Base-by-base conservation (phyloP, 805 yeast species). In the Lachancea lanzarotensis region DNA sequence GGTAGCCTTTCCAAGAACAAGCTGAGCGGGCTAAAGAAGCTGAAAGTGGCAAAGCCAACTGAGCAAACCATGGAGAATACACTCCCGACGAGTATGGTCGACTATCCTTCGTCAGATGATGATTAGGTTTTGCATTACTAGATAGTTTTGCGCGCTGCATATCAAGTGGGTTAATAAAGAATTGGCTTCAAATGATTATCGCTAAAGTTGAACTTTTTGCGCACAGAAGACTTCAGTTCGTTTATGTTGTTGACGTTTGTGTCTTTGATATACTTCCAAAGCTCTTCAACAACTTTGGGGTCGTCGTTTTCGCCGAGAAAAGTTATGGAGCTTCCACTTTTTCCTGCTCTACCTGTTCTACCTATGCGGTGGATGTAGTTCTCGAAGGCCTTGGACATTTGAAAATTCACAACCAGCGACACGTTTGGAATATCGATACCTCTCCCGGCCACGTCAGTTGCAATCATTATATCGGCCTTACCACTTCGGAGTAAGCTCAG, bases 291-390 rank as follows among this genome's bases (percentile, higher is more conserved):
- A 1, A 79, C 66, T 1, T 68, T 74, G 12, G 66, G 62, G 40
- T 66, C 68, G 53, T 84, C 90, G 3, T 72, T 72, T 11, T 73
- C 73, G 44, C 76, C 78, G 50, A 89, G 62, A 51, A 86, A 84
- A 0, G 96, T 84, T 11, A 81, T 69, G 3, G 96, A 83, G 9
- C 75, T 70, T 37, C 98, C 98, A 5, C 60, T 60, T 38, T 76
- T 78, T 0, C 97, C 98, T 0, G 96, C 97, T 63, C 98, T 78
- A 32, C 98, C 98, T 0, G 98, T 91, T 67, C 98, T 80, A 46
- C 98, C 98, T 41, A 91, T 83, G 59, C 98, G 75, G 65, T 91
- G 98, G 16, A 91, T 77, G 55, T 89, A 91, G 47, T 84, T 90
- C 50, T 89, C 96, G 37, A 89, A 76, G 29, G 72, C 71, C 50